A percentile compares a stretch with the other conserved stretches of the same genome.
phyloP scores from a whole-genome alignment of 768 basidiomycete genomes.

The Termitomyces sp. region DNA sequence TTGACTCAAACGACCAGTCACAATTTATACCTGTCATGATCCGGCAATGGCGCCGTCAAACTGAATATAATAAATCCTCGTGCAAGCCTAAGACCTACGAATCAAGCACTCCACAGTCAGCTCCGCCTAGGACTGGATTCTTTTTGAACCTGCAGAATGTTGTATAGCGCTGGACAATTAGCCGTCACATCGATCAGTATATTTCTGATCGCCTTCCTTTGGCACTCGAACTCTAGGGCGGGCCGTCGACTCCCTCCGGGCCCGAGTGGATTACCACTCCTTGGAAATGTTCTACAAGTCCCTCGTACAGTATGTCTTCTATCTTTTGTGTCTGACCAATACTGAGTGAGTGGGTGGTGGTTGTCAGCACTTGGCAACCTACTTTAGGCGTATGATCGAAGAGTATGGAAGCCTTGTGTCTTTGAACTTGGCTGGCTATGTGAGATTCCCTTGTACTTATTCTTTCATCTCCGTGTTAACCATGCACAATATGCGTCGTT shows the following conservation, averaged over 20 bases:
- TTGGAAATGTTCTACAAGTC: neutral
- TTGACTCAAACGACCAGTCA: no score
- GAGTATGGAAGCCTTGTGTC: neutral
- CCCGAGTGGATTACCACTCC: neutral
- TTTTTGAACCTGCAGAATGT: no score
- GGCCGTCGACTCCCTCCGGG: neutral
- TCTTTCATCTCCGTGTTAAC: neutral
- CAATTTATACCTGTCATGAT: no score
- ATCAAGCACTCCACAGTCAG: no score
- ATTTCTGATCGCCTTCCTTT: neutral
- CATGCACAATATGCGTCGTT: neutral
- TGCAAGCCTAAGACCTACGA: no score
- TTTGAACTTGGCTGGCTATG: no score
- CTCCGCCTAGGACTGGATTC: no score
- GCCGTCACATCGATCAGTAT: no score
- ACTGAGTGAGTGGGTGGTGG: neutral
- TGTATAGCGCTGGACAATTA: no score
- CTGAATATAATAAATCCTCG: no score
- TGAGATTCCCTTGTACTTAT: no score
- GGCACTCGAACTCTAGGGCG: neutral
- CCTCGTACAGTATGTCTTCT: neutral
- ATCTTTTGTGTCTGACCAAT: neutral
- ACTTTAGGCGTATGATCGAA: neutral
- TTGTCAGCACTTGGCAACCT: neutral
- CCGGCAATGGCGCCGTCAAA: no score